A percentile compares a stretch with the other conserved stretches of the same genome.
Conservation (phyloP, 2,329 filamentous ascomycete species). For the Aspergillus alliaceus region DNA sequence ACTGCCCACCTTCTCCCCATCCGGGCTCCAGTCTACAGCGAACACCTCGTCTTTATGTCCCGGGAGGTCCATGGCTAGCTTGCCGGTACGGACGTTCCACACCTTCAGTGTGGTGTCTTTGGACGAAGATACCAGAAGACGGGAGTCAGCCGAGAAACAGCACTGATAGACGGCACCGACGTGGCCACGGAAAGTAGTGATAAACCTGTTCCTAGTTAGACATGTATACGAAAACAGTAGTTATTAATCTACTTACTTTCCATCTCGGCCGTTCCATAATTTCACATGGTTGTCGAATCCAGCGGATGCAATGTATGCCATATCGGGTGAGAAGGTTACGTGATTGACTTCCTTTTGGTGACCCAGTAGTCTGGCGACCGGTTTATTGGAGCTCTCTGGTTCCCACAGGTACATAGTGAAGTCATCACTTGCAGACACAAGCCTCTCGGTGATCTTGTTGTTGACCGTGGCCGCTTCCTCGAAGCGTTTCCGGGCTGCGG, state of each 20-base stretch:
- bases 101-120: conserved; percentile 95
- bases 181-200: conserved; percentile 84
- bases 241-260: conserved; percentile 46
- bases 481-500: conserved; percentile 78
- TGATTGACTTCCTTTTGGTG: conserved; percentile 98
- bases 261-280: conserved; percentile 78
- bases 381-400: conserved; percentile 74
- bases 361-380: conserved; percentile 82
- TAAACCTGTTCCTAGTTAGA: conserved; percentile 58
- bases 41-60: conserved; percentile 93
- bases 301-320: conserved; percentile 79
- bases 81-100: conserved; percentile 86
- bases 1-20: conserved; percentile 84
- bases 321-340: conserved; percentile 90
- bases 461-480: conserved; percentile 78
- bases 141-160: conserved; percentile 86
- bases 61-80: conserved; percentile 78
- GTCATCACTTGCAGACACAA: conserved; percentile 91
- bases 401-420: conserved; percentile 98
- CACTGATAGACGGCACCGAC: conserved; percentile 91
- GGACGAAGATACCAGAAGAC: conserved; percentile 81
- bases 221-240: conserved; percentile 4
- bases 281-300: conserved; percentile 96
- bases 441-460: conserved; percentile 74
- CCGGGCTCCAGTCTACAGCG: conserved; percentile 91